phyloP scores from a whole-genome alignment of 108 stramenopile species.

The Cyclotella cryptica region DNA sequence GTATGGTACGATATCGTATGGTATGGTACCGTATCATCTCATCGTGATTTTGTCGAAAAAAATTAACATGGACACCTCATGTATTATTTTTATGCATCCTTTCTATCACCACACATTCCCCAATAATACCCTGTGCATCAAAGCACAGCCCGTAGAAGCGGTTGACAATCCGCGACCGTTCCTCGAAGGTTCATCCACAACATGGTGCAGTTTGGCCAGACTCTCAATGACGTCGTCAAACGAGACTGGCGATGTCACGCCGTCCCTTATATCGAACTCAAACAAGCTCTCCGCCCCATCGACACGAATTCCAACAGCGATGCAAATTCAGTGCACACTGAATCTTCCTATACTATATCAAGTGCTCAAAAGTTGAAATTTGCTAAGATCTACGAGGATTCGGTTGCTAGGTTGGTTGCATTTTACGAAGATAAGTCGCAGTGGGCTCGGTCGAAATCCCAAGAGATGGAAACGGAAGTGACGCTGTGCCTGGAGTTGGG shows the following conservation, averaged over 20 bases:
- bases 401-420: slow-evolving; percentile 54
- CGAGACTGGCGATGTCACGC: slow-evolving; percentile 48
- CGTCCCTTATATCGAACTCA: slow-evolving; percentile 50
- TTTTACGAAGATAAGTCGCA: slow-evolving; percentile 67
- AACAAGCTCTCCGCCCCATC: slow-evolving; percentile 19
- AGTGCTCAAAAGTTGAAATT: slow-evolving; percentile 44
- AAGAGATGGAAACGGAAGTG: slow-evolving; percentile 61
- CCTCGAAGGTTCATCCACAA: neutral
- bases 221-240: slow-evolving; percentile 49
- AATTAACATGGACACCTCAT: no score
- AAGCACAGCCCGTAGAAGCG: no score
- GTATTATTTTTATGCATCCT: no score
- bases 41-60: no score
- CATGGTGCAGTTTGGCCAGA: slow-evolving; percentile 48
- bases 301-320: slow-evolving; percentile 32
- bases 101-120: no score
- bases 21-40: no score
- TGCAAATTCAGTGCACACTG: slow-evolving; percentile 36
- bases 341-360: slow-evolving; percentile 37
- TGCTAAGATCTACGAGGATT: slow-evolving; percentile 49
- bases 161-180: no score
- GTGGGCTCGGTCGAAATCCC: slow-evolving; percentile 62
- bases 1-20: no score
- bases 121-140: no score
- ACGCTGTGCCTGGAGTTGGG: slow-evolving; percentile 29